Conservation (phyloP, 768 basidiomycete species). For the Cystofilobasidium bisporidii region DNA sequence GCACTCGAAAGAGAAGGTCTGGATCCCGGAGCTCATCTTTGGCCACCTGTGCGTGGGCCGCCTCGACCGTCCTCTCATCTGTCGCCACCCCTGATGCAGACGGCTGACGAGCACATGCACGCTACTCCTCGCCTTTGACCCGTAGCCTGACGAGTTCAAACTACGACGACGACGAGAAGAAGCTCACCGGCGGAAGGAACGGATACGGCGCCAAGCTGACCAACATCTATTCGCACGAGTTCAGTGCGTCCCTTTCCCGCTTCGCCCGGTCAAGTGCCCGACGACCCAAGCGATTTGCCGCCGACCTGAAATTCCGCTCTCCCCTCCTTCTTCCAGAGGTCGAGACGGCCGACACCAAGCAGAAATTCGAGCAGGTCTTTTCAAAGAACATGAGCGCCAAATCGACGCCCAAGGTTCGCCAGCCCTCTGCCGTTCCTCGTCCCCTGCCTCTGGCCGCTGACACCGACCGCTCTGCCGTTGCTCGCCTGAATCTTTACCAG, state of each 20-base stretch:
- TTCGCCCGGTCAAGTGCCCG: too few relatives aligned
- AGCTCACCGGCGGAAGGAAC: slow-evolving; percentile 94
- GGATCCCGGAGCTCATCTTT: slow-evolving; percentile 95
- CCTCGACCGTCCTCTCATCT: not conserved
- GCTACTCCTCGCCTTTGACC: not conserved
- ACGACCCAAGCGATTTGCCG: too few relatives aligned
- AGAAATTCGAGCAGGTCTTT: slow-evolving; percentile 95
- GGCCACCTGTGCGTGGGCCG: slow-evolving; percentile 56
- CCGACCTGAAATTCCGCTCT: too few relatives aligned
- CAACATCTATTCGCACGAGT: slow-evolving; percentile 95
- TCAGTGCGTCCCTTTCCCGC: slow-evolving; percentile 54
- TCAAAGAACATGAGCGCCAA: slow-evolving; percentile 83
- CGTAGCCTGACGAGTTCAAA: slow-evolving; percentile 72
- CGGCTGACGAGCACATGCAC: too few relatives aligned
- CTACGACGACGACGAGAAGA: slow-evolving; percentile 98
- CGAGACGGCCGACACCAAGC: slow-evolving; percentile 87
- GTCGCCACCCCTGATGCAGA: too few relatives aligned
- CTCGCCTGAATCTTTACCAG: slow-evolving; percentile 30
- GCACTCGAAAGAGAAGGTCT: slow-evolving; percentile 82
- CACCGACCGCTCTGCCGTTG: too few relatives aligned
- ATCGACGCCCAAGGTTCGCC: slow-evolving; percentile 60
- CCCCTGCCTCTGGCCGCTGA: not conserved
- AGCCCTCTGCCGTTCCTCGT: not conserved
- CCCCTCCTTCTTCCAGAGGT: too few relatives aligned
- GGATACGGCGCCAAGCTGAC: slow-evolving; percentile 97